Evolutionary conservation across 2,329 filamentous ascomycete species (phyloP).

Genomic region (Exophiala oligosperma): DNA sequence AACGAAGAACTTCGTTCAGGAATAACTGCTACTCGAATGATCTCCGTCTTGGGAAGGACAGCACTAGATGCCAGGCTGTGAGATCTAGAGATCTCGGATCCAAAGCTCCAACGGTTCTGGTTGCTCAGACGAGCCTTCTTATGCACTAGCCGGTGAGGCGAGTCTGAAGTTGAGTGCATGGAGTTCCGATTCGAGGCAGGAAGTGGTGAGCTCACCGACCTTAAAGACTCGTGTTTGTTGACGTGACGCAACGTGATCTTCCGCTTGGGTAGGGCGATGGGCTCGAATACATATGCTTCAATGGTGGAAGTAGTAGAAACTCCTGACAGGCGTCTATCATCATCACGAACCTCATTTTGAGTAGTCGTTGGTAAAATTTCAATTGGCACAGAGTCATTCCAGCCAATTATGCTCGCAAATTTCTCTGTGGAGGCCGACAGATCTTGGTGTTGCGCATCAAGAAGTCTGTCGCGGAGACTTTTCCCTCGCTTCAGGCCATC

Average conservation of each 20-base stretch:
- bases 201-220: constrained; percentile 47
- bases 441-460: constrained; percentile 31
- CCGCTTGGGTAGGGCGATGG: constrained; percentile 43
- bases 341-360: constrained; percentile 28
- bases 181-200: constrained; percentile 48
- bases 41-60: constrained; percentile 37
- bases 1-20: constrained; percentile 49
- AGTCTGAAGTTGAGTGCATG: constrained; percentile 38
- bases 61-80: constrained; percentile 34
- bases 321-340: constrained; percentile 47
- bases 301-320: constrained; percentile 56
- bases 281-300: constrained; percentile 56
- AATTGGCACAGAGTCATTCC: constrained; percentile 37
- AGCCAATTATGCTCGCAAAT: constrained; percentile 52
- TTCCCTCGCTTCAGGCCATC: constrained; percentile 27
- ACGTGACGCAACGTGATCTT: constrained; percentile 53
- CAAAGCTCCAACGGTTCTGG: constrained; percentile 44
- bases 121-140: constrained; percentile 53
- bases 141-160: constrained; percentile 51
- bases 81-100: constrained; percentile 43
- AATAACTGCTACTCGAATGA: constrained; percentile 50
- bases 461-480: constrained; percentile 36
- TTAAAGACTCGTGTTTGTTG: constrained; percentile 53
- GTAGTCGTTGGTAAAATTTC: constrained; percentile 1
- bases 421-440: constrained; percentile 45